Percentiles rank a stretch among this genome's conserved stretches.
Evolutionary conservation across 2,329 filamentous ascomycete species (phyloP).

Genomic region (Alternaria viburni): DNA sequence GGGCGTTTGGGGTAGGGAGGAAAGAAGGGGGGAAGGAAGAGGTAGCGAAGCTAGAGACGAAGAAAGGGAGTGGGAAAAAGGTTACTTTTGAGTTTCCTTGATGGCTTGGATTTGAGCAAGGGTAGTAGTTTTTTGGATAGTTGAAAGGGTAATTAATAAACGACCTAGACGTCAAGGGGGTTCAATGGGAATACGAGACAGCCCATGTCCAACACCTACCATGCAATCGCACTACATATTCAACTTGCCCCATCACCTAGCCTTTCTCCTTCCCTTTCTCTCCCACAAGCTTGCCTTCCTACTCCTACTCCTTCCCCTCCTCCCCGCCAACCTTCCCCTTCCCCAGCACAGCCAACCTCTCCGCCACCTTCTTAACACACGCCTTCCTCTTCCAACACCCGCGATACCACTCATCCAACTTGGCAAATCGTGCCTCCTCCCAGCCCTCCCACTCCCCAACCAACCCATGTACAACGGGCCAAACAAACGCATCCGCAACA

Average conservation of each 20-base stretch:
- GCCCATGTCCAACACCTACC: no score
- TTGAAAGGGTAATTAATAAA: no score
- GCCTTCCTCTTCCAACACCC: slow-evolving; percentile 42
- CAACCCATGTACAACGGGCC: slow-evolving; percentile 41
- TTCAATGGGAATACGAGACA: no score
- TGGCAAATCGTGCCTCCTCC: slow-evolving; percentile 17
- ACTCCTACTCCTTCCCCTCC: no score
- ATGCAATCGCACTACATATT: no score
- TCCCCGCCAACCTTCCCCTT: not conserved
- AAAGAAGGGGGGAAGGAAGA: not conserved
- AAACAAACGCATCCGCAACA: slow-evolving; percentile 42
- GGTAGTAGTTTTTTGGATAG: not conserved
- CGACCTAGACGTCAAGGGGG: no score
- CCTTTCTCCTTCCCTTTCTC: no score
- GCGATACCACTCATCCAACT: slow-evolving; percentile 34
- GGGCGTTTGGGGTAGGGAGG: not conserved
- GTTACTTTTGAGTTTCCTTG: not conserved
- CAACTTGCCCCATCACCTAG: no score
- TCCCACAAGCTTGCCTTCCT: no score
- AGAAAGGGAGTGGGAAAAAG: not conserved
- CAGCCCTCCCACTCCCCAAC: slow-evolving; percentile 29
- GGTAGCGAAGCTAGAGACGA: not conserved
- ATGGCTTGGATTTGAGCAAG: not conserved
- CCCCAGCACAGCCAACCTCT: no score
- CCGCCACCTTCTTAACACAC: slow-evolving; percentile 26